Conservation (phyloP, 2,329 filamentous ascomycete species). For the Penicillium sp. region DNA sequence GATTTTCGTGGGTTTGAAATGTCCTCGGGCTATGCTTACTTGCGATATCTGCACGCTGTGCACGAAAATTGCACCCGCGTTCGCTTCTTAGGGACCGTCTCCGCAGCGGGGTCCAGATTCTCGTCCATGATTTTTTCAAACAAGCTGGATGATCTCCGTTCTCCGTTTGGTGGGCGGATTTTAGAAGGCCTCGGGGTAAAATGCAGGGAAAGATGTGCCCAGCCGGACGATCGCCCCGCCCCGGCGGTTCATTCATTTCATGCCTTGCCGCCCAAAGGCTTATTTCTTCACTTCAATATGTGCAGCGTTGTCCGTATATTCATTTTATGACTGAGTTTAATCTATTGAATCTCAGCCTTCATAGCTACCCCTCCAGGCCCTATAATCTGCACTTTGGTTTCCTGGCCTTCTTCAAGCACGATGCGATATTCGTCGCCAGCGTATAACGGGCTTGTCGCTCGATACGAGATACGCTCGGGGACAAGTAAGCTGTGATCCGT, state of each 20-base stretch:
- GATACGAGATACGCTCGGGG: constrained; percentile 49
- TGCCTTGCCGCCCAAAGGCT: neutral
- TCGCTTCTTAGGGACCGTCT: constrained; percentile 28
- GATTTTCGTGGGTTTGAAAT: neutral
- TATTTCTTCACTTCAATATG: neutral
- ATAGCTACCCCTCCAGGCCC: constrained; percentile 36
- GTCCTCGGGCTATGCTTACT: constrained; percentile 25
- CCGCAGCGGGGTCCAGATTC: constrained; percentile 1
- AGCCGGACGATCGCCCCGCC: neutral
- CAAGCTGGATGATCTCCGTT: neutral
- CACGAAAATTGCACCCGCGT: constrained; percentile 42
- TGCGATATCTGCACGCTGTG: constrained; percentile 38
- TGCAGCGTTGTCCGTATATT: neutral
- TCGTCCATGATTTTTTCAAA: neutral
- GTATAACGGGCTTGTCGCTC: constrained; percentile 54
- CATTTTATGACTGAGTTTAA: neutral
- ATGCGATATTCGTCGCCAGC: constrained; percentile 51
- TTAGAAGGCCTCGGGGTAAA: neutral
- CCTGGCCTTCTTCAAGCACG: constrained; percentile 36
- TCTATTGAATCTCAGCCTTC: constrained; percentile 39
- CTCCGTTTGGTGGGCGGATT: no score
- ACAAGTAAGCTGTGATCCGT: constrained; percentile 27
- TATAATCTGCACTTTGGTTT: constrained; percentile 37
- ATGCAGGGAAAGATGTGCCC: neutral
- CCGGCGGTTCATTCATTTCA: neutral